phyloP scores from a whole-genome alignment of 1,139 yeast genomes.

The Candida anutae region DNA sequence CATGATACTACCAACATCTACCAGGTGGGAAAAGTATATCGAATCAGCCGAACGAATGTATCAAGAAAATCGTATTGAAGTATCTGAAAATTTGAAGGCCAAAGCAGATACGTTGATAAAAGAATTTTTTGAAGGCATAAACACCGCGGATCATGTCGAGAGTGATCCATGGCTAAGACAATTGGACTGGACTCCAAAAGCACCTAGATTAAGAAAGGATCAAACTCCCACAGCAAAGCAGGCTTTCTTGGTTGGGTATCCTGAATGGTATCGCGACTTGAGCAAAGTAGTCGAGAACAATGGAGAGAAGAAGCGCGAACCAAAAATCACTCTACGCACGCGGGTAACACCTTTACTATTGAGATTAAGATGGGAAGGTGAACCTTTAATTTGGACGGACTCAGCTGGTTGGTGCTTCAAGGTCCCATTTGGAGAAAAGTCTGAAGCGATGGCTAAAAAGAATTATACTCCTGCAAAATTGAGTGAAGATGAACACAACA shows the following conservation, averaged over 20 bases:
- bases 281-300: slow-evolving; percentile 39
- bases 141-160: too few relatives aligned
- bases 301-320: slow-evolving; percentile 20
- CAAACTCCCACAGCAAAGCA: slow-evolving; percentile 76
- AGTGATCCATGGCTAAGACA: slow-evolving; percentile 75
- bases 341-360: slow-evolving; percentile 72
- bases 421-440: slow-evolving; percentile 35
- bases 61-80: slow-evolving; percentile 47
- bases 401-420: slow-evolving; percentile 85
- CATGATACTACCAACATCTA: slow-evolving; percentile 74
- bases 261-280: slow-evolving; percentile 85
- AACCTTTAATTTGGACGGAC: slow-evolving; percentile 75
- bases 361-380: slow-evolving; percentile 77
- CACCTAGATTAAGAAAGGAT: slow-evolving; percentile 55
- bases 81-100: slow-evolving; percentile 49
- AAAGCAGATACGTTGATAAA: slow-evolving; percentile 57
- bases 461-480: slow-evolving; percentile 38
- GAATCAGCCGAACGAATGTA: slow-evolving; percentile 62
- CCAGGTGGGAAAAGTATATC: slow-evolving; percentile 66
- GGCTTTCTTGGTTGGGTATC: slow-evolving; percentile 77
- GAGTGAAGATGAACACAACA: slow-evolving; percentile 12
- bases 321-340: slow-evolving; percentile 63
- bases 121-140: too few relatives aligned
- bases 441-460: slow-evolving; percentile 36
- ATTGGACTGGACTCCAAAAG: slow-evolving; percentile 74